phyloP scores from a whole-genome alignment of 2,329 filamentous ascomycete genomes.

The Colletotrichum chrysophilum region DNA sequence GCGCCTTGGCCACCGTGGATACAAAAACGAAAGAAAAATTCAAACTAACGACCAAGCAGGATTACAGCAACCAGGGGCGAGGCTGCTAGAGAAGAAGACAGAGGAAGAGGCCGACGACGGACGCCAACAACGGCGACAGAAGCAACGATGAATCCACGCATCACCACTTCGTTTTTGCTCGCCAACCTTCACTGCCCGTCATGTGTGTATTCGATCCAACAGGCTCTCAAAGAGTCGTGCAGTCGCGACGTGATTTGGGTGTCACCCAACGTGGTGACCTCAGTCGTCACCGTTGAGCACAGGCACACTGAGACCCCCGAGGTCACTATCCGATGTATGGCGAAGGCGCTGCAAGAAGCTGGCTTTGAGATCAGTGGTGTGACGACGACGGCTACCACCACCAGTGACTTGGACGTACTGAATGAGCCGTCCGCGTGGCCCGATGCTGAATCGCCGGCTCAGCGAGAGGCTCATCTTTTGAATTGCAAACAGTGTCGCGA shows the following conservation, averaged over 20 bases:
- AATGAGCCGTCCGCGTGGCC: slow-evolving; percentile 19
- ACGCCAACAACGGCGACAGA: background rate
- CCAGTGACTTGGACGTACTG: slow-evolving; percentile 25
- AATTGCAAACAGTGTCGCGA: slow-evolving; percentile 48
- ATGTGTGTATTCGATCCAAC: slow-evolving; percentile 71
- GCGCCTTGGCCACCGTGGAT: background rate
- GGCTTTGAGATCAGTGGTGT: slow-evolving; percentile 65
- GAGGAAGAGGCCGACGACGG: background rate
- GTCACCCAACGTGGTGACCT: slow-evolving; percentile 74
- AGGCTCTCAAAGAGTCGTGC: slow-evolving; percentile 56
- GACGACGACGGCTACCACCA: slow-evolving; percentile 39
- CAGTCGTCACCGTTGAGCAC: slow-evolving; percentile 69
- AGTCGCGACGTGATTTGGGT: slow-evolving; percentile 58
- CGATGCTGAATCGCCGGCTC: slow-evolving; percentile 7
- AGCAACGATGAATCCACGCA: slow-evolving; percentile 9
- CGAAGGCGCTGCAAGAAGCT: slow-evolving; percentile 55
- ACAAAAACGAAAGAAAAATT: background rate
- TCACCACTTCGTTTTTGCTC: slow-evolving; percentile 68
- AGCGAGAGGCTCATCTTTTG: slow-evolving; percentile 39
- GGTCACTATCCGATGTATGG: slow-evolving; percentile 48
- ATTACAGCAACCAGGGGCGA: background rate
- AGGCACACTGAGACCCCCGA: slow-evolving; percentile 39
- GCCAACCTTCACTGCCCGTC: slow-evolving; percentile 81
- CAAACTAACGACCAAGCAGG: background rate
- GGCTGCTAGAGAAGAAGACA: background rate